Evolutionary conservation across 108 stramenopile species (phyloP).

Genomic region (Phaeodactylum tricornutum): DNA sequence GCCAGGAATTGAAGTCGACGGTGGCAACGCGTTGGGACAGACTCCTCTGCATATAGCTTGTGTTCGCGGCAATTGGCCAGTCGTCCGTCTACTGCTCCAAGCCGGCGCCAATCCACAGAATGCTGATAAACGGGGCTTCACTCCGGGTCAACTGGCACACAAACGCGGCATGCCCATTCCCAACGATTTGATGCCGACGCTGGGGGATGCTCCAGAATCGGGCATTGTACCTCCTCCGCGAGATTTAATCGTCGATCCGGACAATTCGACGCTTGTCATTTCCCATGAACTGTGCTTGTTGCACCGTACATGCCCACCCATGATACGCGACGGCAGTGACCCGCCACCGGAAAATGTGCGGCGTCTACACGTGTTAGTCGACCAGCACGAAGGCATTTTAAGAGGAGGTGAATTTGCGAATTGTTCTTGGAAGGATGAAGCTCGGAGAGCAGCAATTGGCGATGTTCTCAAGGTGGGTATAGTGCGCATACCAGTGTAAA

Average conservation of each 20-base stretch:
- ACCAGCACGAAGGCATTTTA: constrained; percentile 73
- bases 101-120: constrained; percentile 48
- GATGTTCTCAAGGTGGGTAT: constrained; percentile 74
- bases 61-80: constrained; percentile 71
- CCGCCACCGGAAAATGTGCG: constrained; percentile 84
- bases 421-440: constrained; percentile 61
- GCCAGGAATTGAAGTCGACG: constrained; percentile 70
- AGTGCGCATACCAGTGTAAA: too few relatives aligned
- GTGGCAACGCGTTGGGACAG: constrained; percentile 62
- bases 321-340: constrained; percentile 47
- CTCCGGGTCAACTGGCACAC: constrained; percentile 64
- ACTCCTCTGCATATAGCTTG: constrained; percentile 78
- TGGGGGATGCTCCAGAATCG: constrained; percentile 40
- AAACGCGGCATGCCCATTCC: constrained; percentile 81
- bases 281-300: constrained; percentile 75
- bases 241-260: constrained; percentile 78
- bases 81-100: constrained; percentile 51
- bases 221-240: constrained; percentile 42
- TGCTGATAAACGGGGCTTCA: constrained; percentile 65
- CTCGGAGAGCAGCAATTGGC: constrained; percentile 62
- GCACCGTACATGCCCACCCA: constrained; percentile 79
- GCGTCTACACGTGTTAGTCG: constrained; percentile 67
- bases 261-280: constrained; percentile 53
- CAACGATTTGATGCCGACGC: constrained; percentile 42
- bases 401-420: constrained; percentile 57